Evolutionary conservation across 164 flowering plant genomes (phyloP).

Genomic region (Macadamia integrifolia): DNA sequence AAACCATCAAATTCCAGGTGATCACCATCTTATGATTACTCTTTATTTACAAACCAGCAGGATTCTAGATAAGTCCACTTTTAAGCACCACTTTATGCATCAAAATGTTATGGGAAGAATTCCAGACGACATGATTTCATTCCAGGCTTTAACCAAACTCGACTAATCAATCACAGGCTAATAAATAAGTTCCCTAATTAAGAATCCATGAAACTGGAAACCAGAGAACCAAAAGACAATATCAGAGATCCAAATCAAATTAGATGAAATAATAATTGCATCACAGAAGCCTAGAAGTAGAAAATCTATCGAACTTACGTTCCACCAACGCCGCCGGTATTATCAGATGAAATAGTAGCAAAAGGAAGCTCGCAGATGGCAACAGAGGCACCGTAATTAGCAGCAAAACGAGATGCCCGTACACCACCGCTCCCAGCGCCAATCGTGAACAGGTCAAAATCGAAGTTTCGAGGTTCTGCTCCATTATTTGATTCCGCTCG

Average conservation of each 20-base stretch:
- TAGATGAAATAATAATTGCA: background rate
- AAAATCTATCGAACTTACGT: conserved; percentile 47
- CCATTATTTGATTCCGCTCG: conserved; percentile 48
- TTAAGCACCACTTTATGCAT: too few species aligned
- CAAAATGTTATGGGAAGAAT: too few species aligned
- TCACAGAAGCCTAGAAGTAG: background rate
- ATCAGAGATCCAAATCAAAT: background rate
- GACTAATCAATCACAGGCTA: too few species aligned
- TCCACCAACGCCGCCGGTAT: conserved; percentile 90
- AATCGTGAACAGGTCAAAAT: conserved; percentile 74
- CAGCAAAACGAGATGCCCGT: conserved; percentile 69
- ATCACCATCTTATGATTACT: too few species aligned
- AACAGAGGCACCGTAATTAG: conserved; percentile 58
- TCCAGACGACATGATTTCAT: too few species aligned
- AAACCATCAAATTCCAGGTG: too few species aligned
- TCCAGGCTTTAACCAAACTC: too few species aligned
- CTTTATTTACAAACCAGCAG: too few species aligned
- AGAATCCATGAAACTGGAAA: background rate
- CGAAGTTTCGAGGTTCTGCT: conserved; percentile 40
- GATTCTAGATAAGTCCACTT: too few species aligned
- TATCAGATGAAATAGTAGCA: conserved; percentile 77
- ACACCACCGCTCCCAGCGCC: conserved; percentile 89
- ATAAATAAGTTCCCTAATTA: background rate
- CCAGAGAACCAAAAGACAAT: background rate
- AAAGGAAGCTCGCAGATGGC: conserved; percentile 96